Conservation (phyloP, 2,329 filamentous ascomycete species). For the Sclerotinia borealis region DNA sequence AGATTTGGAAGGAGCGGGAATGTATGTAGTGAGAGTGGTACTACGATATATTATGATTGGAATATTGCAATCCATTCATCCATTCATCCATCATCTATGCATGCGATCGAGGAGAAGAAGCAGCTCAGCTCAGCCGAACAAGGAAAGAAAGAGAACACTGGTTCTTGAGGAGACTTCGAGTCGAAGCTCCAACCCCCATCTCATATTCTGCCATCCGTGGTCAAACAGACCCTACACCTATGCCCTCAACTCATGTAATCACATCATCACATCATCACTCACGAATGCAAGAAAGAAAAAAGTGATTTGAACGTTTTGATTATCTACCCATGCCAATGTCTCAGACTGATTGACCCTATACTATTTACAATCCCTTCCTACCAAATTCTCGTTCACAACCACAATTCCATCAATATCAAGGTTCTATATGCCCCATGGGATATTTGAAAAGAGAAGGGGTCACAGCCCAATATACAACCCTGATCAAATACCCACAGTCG, state of each 20-base stretch:
- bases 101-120: no score
- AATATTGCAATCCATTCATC: no score
- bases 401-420: background rate
- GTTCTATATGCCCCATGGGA: conserved; percentile 2
- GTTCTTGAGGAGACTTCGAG: no score
- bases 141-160: no score
- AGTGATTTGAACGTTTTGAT: background rate
- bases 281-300: background rate
- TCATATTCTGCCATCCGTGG: no score
- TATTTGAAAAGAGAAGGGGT: conserved; percentile 1
- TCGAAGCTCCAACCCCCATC: no score
- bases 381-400: background rate
- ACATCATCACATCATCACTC: background rate
- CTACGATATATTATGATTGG: no score
- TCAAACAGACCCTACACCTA: background rate
- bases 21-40: no score
- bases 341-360: background rate
- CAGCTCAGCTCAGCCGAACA: no score
- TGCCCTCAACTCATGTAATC: background rate
- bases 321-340: background rate
- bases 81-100: no score
- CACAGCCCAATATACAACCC: conserved; percentile 1
- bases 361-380: background rate
- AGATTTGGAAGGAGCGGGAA: no score
- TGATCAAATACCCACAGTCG: conserved; percentile 1